Evolutionary conservation across 805 yeast genomes (phyloP).

Genomic region (Candida sakaeoensis): DNA sequence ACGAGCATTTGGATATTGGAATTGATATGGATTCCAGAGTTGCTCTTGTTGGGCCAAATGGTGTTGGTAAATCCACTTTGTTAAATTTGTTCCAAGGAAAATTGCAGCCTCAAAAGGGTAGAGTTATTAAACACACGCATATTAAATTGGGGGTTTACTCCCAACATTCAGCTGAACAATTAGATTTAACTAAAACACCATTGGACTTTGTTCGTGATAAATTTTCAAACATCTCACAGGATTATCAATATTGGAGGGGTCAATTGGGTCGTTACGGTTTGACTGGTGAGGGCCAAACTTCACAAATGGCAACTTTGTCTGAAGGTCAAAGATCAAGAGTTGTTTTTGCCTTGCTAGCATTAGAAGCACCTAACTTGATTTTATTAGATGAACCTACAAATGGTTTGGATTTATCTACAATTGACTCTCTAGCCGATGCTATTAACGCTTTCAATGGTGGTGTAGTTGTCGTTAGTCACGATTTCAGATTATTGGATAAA

Average conservation of each 20-base stretch:
- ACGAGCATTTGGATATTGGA: constrained; percentile 91
- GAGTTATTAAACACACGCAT: constrained; percentile 96
- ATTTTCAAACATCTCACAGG: constrained; percentile 87
- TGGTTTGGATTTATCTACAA: constrained; percentile 97
- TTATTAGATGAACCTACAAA: constrained; percentile 99
- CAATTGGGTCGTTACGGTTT: constrained; percentile 97
- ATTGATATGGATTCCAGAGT: constrained; percentile 99
- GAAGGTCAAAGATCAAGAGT: constrained; percentile 99
- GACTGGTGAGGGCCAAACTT: constrained; percentile 98
- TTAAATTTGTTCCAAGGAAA: constrained; percentile 96
- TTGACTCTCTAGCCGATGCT: constrained; percentile 96
- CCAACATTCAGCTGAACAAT: constrained; percentile 97
- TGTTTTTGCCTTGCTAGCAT: constrained; percentile 92
- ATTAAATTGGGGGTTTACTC: constrained; percentile 98
- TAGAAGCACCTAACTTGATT: constrained; percentile 92
- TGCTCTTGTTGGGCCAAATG: constrained; percentile 97
- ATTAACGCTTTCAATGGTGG: constrained; percentile 95
- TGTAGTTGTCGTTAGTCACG: constrained; percentile 97
- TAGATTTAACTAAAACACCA: constrained; percentile 92
- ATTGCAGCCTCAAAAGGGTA: constrained; percentile 83
- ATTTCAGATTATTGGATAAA: constrained; percentile 95
- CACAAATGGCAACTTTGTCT: constrained; percentile 96
- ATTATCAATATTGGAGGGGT: constrained; percentile 97
- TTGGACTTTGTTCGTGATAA: constrained; percentile 96
- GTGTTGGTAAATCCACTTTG: constrained; percentile 97